Conservation (phyloP, 805 yeast species). For the Suhomyces pyralidae region DNA sequence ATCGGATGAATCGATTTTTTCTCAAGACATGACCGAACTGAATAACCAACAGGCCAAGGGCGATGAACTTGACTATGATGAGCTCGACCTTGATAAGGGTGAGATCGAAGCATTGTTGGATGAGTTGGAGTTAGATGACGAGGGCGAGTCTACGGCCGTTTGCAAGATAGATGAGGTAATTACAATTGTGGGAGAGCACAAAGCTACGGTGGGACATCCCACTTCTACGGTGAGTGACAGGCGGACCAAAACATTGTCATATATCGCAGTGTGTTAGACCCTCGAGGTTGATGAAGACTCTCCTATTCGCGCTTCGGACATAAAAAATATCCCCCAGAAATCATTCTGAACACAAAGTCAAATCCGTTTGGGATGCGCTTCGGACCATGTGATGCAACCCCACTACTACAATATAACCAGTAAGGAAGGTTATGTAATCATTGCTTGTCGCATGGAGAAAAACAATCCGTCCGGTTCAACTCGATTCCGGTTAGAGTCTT, state of each 20-base stretch:
- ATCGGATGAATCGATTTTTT: slow-evolving; percentile 14
- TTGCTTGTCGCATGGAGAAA: background rate
- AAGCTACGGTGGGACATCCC: background rate
- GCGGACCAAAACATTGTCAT: slow-evolving; percentile 9
- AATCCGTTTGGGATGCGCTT: background rate
- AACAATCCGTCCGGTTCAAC: background rate
- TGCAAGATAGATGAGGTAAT: slow-evolving; percentile 24
- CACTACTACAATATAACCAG: background rate
- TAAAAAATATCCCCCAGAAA: background rate
- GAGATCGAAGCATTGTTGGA: slow-evolving; percentile 18
- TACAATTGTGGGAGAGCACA: slow-evolving; percentile 16
- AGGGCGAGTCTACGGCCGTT: slow-evolving; percentile 15
- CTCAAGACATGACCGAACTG: slow-evolving; percentile 3
- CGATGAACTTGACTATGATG: background rate
- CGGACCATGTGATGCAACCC: background rate
- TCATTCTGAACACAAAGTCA: background rate
- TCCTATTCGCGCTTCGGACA: background rate
- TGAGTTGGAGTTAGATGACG: slow-evolving; percentile 16
- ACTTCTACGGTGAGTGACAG: background rate
- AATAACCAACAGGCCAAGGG: slow-evolving; percentile 6
- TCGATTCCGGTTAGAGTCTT: background rate
- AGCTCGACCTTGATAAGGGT: slow-evolving; percentile 6
- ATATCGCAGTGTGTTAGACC: slow-evolving; percentile 1
- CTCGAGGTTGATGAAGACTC: background rate
- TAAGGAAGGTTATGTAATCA: background rate